Evolutionary conservation across 768 basidiomycete species (phyloP).

Genomic region (Tulasnella sp.): DNA sequence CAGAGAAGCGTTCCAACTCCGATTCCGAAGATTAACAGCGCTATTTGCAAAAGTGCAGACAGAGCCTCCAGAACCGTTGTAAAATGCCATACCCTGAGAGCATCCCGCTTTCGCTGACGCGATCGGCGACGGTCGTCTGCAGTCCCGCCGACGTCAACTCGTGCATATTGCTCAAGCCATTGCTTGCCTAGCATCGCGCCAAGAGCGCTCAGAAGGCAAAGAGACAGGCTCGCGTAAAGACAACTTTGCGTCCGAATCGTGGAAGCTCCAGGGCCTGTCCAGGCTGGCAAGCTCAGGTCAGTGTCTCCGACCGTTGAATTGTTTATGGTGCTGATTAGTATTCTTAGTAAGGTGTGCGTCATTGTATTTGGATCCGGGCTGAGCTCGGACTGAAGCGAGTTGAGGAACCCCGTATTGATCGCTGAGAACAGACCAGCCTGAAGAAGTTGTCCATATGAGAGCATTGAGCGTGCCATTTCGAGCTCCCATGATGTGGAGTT

Average conservation of each 20-base stretch:
- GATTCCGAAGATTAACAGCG: background rate
- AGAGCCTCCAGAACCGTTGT: background rate
- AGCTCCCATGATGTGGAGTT: too few relatives aligned
- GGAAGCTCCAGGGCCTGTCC: background rate
- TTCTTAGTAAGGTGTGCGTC: background rate
- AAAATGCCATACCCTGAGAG: background rate
- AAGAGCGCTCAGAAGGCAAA: background rate
- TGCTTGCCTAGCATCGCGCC: conserved; percentile 3
- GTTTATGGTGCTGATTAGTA: background rate
- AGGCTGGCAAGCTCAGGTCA: background rate
- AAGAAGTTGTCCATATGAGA: too few relatives aligned
- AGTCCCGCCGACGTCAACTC: background rate
- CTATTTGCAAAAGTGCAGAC: background rate
- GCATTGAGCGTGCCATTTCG: too few relatives aligned
- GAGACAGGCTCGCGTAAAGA: conserved; percentile 3
- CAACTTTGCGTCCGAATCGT: background rate
- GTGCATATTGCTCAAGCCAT: conserved; percentile 1
- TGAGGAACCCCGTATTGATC: too few relatives aligned
- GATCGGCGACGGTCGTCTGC: background rate
- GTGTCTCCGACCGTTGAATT: background rate
- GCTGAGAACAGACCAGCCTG: too few relatives aligned
- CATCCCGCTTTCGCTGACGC: background rate
- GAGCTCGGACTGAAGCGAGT: too few relatives aligned
- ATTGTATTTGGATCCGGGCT: background rate
- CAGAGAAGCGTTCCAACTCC: background rate